phyloP scores from a whole-genome alignment of 1,139 yeast genomes.

The Hemisphaericaspora xylofermentans region DNA sequence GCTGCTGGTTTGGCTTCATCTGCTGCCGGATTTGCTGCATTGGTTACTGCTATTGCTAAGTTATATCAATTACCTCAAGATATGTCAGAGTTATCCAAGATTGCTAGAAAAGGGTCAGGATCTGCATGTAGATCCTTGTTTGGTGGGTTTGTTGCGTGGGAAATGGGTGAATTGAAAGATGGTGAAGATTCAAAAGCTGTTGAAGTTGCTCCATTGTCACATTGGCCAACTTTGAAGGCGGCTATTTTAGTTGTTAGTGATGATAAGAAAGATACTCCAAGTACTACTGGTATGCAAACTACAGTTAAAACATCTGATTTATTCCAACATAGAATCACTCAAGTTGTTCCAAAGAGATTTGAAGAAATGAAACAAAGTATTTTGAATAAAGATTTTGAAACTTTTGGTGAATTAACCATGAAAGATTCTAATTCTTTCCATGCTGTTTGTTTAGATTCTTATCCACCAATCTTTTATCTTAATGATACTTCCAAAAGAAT shows the following conservation, averaged over 20 bases:
- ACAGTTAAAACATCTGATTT: constrained; percentile 88
- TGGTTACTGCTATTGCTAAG: constrained; percentile 82
- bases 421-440: constrained; percentile 96
- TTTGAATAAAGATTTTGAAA: constrained; percentile 63
- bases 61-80: constrained; percentile 79
- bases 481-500: constrained; percentile 92
- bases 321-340: constrained; percentile 71
- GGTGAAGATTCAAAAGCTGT: constrained; percentile 94
- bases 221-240: constrained; percentile 94
- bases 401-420: constrained; percentile 90
- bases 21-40: constrained; percentile 98
- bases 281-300: constrained; percentile 94
- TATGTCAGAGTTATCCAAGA: constrained; percentile 79
- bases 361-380: constrained; percentile 80
- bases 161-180: constrained; percentile 73
- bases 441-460: constrained; percentile 92
- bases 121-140: constrained; percentile 95
- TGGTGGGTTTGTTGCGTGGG: constrained; percentile 99
- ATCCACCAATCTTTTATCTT: constrained; percentile 92
- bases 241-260: constrained; percentile 91
- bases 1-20: constrained; percentile 98
- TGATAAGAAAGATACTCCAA: constrained; percentile 89
- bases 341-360: constrained; percentile 84
- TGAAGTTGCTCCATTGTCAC: constrained; percentile 76
- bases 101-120: constrained; percentile 98